Base-by-base conservation (phyloP, 768 basidiomycete species). In the Tulasnella sp. region DNA sequence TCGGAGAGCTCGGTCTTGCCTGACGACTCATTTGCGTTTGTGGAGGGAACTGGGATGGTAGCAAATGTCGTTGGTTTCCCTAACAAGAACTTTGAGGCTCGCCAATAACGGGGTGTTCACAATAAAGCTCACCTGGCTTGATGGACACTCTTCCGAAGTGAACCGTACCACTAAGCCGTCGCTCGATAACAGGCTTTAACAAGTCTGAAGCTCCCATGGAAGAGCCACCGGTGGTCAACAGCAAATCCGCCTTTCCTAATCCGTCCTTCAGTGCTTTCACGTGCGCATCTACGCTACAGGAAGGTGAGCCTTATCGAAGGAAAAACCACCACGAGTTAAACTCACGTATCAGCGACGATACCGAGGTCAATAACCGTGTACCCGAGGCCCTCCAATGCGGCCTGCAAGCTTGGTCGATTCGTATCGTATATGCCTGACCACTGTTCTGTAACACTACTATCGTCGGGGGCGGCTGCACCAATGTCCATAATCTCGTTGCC, bases 21-120 rank as follows among this genome's bases (percentile, higher is more conserved):
- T n/a, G n/a, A n/a, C n/a, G 45, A 21, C 19, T 10, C 45, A n/a
- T 48, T 48, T 7, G 5, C 25, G 45, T 27, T 27, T 5, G n/a
- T 21, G 5, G 54, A 44, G 34, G 68, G 64, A 7, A 71, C 66
- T 0, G 85, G 84, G 24, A 92, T 75, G 11, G 81, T 85, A 0
- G 90, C 91, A 63, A 93, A 92, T 4, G 90, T 91, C 2, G 91
- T 94, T 2, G 91, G 90, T 67, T 92, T 92, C 5, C 89, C 54
- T 56, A 15, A 25, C 42, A n/a, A 25, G n/a, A 43, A 21, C 53
- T 21, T 24, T 43, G 34, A 43, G n/a, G n/a, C 10, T 5, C 41
- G 42, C 31, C 34, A 38, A 4, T 12, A 24, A 29, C 12, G 10
- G 42, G 10, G 4, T 11, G 11, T 2, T 25, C 41, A 10, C 49